Percentiles rank a stretch among this genome's conserved stretches.
phyloP scores from a whole-genome alignment of 192 early-diverging fungal species.

The Entomortierella chlamydospora region DNA sequence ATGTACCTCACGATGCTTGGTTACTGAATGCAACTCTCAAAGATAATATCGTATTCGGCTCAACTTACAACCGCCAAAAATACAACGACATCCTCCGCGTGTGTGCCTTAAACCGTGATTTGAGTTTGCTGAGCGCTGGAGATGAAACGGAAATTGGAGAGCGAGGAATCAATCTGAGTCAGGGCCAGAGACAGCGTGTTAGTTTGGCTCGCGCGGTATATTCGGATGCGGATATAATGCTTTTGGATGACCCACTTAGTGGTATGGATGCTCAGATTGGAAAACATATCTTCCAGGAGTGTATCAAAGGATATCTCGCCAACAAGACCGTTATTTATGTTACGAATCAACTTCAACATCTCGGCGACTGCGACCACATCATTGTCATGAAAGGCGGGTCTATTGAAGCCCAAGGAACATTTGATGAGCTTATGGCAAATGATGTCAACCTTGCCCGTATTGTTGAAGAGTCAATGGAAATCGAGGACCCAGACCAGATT shows the following conservation, averaged over 20 bases:
- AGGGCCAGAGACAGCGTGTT: constrained; percentile 78
- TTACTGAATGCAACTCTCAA: constrained; percentile 77
- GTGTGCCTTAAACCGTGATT: constrained; percentile 72
- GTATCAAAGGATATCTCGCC: constrained; percentile 58
- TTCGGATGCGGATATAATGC: constrained; percentile 71
- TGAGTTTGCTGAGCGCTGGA: constrained; percentile 68
- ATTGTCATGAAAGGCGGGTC: constrained; percentile 69
- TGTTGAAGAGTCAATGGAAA: constrained; percentile 70
- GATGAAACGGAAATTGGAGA: constrained; percentile 80
- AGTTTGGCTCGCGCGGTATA: constrained; percentile 75
- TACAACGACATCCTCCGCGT: constrained; percentile 73
- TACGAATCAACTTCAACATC: constrained; percentile 76
- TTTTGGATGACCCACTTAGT: constrained; percentile 78
- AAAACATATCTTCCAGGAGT: constrained; percentile 63
- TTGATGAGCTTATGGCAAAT: constrained; percentile 66
- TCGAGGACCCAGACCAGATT: constrained; percentile 65
- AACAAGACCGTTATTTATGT: constrained; percentile 74
- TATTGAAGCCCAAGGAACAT: constrained; percentile 66
- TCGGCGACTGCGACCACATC: constrained; percentile 67
- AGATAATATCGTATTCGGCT: constrained; percentile 86
- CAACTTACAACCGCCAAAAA: constrained; percentile 60
- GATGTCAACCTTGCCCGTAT: constrained; percentile 75
- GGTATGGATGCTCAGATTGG: constrained; percentile 61
- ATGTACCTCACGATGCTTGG: constrained; percentile 78
- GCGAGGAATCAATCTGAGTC: constrained; percentile 76